Base-by-base conservation (phyloP, 208 protist genomes). In the Borovskyia barvae region DNA sequence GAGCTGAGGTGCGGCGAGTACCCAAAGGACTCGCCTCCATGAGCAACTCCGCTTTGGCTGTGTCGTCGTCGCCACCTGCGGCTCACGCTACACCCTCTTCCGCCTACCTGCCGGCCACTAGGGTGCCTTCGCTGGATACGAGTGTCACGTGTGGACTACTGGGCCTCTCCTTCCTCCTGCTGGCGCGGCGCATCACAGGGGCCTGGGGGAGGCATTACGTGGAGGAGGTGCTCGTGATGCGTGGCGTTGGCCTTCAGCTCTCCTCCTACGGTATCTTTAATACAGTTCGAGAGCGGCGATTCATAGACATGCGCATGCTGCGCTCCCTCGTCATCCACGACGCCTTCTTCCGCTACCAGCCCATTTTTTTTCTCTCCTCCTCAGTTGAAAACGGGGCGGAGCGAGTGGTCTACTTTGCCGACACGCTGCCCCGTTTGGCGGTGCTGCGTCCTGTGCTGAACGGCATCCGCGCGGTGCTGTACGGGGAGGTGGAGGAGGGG, bases 311-410 rank as follows among this genome's bases (percentile, higher is more conserved):
- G 17, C 71, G 75, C 33, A 71, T 91, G 48, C 71, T 95, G 36
- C 80, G 82, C 24, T 77, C 68, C 2, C 52, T 95, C 9, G 73
- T 92, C 35, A 86, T 95, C 37, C 85, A 95, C 61, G 88, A 95
- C 45, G 68, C 83, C 3, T 95, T 87, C 54, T 88, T 81, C 39
- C 76, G 88, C 22, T 87, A 85, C 37, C 82, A 85, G 58, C 82
- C 72, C 9, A 85, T 95, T 1, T 92, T 92, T 30, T 93, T 85
- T 50, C 75, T 95, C 17, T 90, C 85, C 39, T 80, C 79, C 3
- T 84, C 82, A 12, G 66, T 95, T 5, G 85, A 92, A 52, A 90
- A 90, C 60, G 39, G 76, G 15, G 29, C 77, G 12, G 26, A 54
- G 19, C 70, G 81, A 0, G 14, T 91, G 1, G 85, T 95, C 17